phyloP scores from a whole-genome alignment of 176 grass and related monocot genomes.

The Elymus sibiricus region DNA sequence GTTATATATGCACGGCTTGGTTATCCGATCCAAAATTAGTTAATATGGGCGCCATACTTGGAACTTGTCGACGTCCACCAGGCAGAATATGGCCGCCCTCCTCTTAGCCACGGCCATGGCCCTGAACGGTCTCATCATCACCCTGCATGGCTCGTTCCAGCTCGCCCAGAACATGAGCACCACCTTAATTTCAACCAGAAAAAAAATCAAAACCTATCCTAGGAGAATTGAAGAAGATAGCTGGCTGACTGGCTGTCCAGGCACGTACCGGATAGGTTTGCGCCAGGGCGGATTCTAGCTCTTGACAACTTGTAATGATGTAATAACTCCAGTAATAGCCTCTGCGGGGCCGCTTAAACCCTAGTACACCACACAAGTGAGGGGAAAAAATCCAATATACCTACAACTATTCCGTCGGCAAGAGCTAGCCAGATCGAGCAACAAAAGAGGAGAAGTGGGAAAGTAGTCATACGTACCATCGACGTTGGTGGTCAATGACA shows the following conservation, averaged over 20 bases:
- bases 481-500: too few species aligned
- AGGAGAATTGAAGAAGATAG: background rate
- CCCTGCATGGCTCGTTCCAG: background rate
- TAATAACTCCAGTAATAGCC: background rate
- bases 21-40: too few species aligned
- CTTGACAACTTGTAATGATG: background rate
- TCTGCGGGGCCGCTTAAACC: background rate
- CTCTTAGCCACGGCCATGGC: background rate
- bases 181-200: background rate
- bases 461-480: too few species aligned
- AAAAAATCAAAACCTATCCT: too few species aligned
- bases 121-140: background rate
- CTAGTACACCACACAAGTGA: background rate
- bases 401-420: background rate
- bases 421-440: too few species aligned
- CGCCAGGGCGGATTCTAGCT: too few species aligned
- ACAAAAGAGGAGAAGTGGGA: too few species aligned
- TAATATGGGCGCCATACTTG: too few species aligned
- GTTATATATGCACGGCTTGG: too few species aligned
- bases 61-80: background rate
- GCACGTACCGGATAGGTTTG: background rate
- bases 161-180: conserved; percentile 8
- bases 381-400: background rate
- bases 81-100: background rate
- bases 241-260: background rate